These are phyloP conservation scores for Fistulinella cinereoalba DNA, from an alignment of 1,284 basidiomycete genomes.

Conservation along the genomic window DNA sequence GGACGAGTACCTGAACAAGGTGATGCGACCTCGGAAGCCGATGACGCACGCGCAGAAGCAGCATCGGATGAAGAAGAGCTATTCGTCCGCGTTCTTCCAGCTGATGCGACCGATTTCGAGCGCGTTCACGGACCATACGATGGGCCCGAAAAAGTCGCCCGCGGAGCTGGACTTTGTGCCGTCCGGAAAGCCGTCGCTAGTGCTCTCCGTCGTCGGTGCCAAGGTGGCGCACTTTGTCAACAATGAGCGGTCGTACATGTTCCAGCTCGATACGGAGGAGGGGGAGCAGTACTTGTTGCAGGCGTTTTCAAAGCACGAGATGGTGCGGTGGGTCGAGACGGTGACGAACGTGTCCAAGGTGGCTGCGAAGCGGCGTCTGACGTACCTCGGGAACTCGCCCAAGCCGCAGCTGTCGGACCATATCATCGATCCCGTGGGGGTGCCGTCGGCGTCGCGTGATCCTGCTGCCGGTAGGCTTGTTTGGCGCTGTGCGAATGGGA, in stretches of 20 bases:
- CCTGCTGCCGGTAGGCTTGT: slow-evolving; percentile 60
- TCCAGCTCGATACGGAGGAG: slow-evolving; percentile 81
- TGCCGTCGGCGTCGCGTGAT: slow-evolving; percentile 42
- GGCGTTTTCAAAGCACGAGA: slow-evolving; percentile 61
- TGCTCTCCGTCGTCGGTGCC: slow-evolving; percentile 70
- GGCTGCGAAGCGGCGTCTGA: slow-evolving; percentile 74
- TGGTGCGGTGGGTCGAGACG: slow-evolving; percentile 72
- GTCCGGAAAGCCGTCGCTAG: slow-evolving; percentile 66
- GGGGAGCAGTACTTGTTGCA: slow-evolving; percentile 80
- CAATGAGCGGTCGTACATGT: slow-evolving; percentile 75
- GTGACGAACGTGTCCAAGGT: slow-evolving; percentile 66
- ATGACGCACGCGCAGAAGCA: slow-evolving; percentile 53
- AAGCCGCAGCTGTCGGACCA: slow-evolving; percentile 70
- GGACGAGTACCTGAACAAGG: slow-evolving; percentile 68
- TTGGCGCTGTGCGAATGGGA: not conserved
- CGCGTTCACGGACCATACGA: slow-evolving; percentile 66
- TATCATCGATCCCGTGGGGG: slow-evolving; percentile 48
- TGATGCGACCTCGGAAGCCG: slow-evolving; percentile 61
- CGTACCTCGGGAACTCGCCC: slow-evolving; percentile 70
- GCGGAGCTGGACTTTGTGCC: slow-evolving; percentile 72
- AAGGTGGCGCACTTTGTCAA: slow-evolving; percentile 68
- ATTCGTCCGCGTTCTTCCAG: slow-evolving; percentile 74
- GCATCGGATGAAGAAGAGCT: slow-evolving; percentile 79
- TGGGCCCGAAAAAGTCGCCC: slow-evolving; percentile 54
- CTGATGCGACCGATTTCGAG: slow-evolving; percentile 85